These are phyloP conservation scores for Megacollybia marginata DNA, from an alignment of 768 basidiomycete genomes.

Conservation along the genomic window DNA sequence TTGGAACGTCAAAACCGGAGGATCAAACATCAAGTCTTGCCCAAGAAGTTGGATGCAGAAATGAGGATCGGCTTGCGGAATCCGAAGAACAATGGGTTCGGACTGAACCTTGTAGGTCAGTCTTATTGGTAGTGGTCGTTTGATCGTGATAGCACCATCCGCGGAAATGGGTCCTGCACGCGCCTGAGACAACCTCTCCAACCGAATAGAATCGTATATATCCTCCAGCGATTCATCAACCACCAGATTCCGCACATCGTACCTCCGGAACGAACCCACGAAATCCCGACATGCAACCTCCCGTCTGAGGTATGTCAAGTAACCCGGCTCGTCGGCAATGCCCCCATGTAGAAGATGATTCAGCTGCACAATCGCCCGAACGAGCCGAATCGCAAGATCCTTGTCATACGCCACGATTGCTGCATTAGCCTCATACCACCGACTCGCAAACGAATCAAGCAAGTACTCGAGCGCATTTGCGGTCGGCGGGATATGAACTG, in stretches of 20 bases:
- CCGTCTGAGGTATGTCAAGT: conserved; percentile 44
- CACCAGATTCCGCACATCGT: conserved; percentile 64
- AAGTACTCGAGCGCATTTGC: conserved; percentile 55
- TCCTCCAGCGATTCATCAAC: conserved; percentile 71
- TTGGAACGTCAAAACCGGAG: conserved; percentile 71
- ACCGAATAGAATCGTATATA: conserved; percentile 70
- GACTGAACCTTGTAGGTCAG: conserved; percentile 87
- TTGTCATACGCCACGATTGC: conserved; percentile 73
- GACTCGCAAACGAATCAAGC: conserved; percentile 75
- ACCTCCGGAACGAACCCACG: conserved; percentile 72
- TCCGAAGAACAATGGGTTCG: conserved; percentile 78
- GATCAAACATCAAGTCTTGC: conserved; percentile 85
- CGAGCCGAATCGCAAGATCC: conserved; percentile 70
- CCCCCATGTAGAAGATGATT: conserved; percentile 81
- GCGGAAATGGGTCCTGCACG: conserved; percentile 34
- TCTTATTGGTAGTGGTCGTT: conserved; percentile 65
- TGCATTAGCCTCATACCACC: conserved; percentile 89
- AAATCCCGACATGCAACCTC: conserved; percentile 74
- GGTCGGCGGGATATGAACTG: conserved; percentile 51
- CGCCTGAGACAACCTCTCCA: conserved; percentile 68
- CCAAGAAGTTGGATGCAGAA: conserved; percentile 81
- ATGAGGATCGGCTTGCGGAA: conserved; percentile 78
- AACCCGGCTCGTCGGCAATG: conserved; percentile 55
- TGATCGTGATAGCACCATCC: conserved; percentile 59
- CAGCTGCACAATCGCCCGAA: conserved; percentile 77